A percentile compares a stretch with the other conserved stretches of the same genome.
Conservation (phyloP, 2,329 filamentous ascomycete species). For the Colletotrichum limetticola region DNA sequence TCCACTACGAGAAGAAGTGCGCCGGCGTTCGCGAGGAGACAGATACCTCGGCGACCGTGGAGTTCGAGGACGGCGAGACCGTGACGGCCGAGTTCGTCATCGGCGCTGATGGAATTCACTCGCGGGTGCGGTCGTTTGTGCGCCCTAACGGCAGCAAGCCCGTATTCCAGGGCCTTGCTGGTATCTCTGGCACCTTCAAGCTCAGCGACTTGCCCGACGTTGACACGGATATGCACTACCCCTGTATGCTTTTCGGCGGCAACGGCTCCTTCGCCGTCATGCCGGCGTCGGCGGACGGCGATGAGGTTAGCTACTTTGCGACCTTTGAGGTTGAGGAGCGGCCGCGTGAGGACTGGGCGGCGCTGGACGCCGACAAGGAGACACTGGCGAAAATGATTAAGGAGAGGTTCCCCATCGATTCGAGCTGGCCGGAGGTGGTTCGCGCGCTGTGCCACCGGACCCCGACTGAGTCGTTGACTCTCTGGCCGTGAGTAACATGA, state of each 20-base stretch:
- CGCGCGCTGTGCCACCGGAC: background rate
- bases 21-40: background rate
- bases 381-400: background rate
- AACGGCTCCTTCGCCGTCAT: conserved; percentile 8
- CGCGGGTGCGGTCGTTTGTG: background rate
- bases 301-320: background rate
- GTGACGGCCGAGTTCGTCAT: background rate
- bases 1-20: conserved; percentile 61
- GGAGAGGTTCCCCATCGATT: background rate
- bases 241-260: conserved; percentile 1
- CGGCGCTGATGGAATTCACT: background rate
- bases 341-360: background rate
- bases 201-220: background rate
- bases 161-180: background rate
- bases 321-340: conserved; percentile 2
- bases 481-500: background rate
- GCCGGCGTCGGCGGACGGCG: conserved; percentile 10
- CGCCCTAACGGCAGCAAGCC: background rate
- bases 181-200: background rate
- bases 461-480: background rate
- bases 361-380: background rate
- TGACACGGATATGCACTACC: background rate
- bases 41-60: background rate
- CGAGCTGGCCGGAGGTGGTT: background rate
- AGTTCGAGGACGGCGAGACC: background rate